Evolutionary conservation across 768 basidiomycete genomes (phyloP), one percentile per base, ranked within the genome.

Genomic region (Mycena galericulata): DNA sequence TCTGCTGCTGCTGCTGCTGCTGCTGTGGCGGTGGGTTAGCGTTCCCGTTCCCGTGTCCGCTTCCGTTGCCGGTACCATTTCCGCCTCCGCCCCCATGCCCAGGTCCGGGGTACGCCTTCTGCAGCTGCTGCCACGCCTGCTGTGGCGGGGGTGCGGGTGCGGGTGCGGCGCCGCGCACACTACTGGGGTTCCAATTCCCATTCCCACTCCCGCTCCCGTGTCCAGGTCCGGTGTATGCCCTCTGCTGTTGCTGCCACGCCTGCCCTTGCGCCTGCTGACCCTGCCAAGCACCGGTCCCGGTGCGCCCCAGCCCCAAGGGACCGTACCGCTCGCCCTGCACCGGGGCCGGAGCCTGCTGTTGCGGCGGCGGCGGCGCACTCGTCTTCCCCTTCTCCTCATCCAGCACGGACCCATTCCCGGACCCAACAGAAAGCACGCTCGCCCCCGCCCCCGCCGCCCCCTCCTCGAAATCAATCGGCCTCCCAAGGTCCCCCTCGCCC

Each of bases 391-490:
- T 22, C n/a, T 34, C 20, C n/a, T 30, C 43, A 47, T 45, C 43
- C 7, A 20, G 36, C 62, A 36, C 41, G 43, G 12, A 30, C 22
- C 38, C 41, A 10, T 50, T 79, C 79, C 22, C 74, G 38, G 10
- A 58, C 45, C 29, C 59, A 46, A 43, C 77, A 74, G 29, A 69
- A 70, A 30, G 76, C 72, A n/a, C n/a, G n/a, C n/a, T n/a, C n/a
- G n/a, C n/a, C n/a, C n/a, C n/a, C n/a, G 17, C 78, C 75, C 81
- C 77, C 72, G 17, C 78, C 75, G 81, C 47, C 3, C 79, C 81
- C 53, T 85, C 85, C 29, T 81, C 83, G 26, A 81, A 79, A 64
- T 88, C 82, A 40, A 89, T 81, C 26, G 82, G 79, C 34, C 77
- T 78, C 7, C 84, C 85, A 0, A 85, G 70, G 66, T 86, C 85